Conservation (phyloP, 352 stramenopile species). For the Globisporangium acanthophoron region DNA sequence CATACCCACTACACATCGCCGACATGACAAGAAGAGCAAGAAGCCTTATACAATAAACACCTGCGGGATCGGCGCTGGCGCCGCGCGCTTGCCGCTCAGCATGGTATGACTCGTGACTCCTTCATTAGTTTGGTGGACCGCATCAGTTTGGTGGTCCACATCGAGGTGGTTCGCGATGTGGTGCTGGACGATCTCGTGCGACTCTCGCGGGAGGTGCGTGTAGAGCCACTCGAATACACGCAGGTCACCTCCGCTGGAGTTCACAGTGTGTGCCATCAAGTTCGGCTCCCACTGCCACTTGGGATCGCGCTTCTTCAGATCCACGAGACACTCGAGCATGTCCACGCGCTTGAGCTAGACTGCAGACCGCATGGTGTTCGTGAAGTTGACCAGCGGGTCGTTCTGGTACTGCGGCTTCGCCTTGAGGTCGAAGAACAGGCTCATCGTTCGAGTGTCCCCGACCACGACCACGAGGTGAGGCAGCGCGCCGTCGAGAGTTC, state of each 20-base stretch:
- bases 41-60: conserved; percentile 62
- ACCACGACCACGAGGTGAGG: neutral
- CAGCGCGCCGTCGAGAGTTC: neutral
- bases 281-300: conserved; percentile 1
- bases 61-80: conserved; percentile 42
- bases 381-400: neutral
- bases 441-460: neutral
- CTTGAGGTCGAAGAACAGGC: neutral
- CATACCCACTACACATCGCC: neutral
- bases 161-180: neutral
- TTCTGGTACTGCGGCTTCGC: neutral
- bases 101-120: neutral
- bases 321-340: neutral
- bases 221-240: conserved; percentile 3
- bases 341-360: neutral
- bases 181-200: neutral
- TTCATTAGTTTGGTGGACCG: neutral
- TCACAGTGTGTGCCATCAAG: neutral
- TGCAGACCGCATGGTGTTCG: neutral
- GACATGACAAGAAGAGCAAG: neutral
- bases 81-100: conserved; percentile 35
- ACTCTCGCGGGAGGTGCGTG: neutral
- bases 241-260: neutral
- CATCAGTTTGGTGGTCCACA: no score
- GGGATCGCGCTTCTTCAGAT: neutral